These are phyloP conservation scores for Stephanodiscus minutulus DNA, from an alignment of 108 stramenopile species.

Conservation along the genomic window DNA sequence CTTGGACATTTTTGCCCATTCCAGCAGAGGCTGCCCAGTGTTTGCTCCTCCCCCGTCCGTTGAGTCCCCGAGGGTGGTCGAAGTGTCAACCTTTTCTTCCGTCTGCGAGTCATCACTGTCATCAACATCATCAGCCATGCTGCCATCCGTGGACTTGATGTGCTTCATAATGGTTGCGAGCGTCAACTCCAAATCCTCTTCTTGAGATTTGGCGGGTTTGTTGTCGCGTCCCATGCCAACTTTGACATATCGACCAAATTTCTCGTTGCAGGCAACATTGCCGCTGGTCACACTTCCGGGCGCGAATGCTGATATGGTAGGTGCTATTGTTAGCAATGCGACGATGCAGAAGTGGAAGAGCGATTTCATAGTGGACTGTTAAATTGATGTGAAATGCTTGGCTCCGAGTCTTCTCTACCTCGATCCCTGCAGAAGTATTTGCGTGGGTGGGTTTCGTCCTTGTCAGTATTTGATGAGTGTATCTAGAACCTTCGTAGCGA, in stretches of 20 bases:
- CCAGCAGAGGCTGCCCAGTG: not conserved
- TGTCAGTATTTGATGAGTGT: too few relatives aligned
- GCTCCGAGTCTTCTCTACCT: too few relatives aligned
- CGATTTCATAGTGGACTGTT: slow-evolving; percentile 18
- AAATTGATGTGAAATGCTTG: too few relatives aligned
- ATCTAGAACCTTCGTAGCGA: too few relatives aligned
- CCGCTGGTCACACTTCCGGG: slow-evolving; percentile 7
- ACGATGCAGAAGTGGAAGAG: slow-evolving; percentile 2
- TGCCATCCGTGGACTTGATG: slow-evolving; percentile 19
- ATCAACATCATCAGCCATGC: slow-evolving; percentile 20
- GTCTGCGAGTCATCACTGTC: not conserved
- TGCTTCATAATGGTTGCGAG: slow-evolving; percentile 60
- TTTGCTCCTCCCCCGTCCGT: not conserved
- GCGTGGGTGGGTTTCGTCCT: too few relatives aligned
- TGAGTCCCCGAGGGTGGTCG: not conserved
- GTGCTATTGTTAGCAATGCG: slow-evolving; percentile 4
- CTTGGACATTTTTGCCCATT: not conserved
- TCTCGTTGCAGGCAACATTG: not conserved
- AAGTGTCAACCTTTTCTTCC: not conserved
- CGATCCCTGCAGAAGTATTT: too few relatives aligned
- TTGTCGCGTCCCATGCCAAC: slow-evolving; percentile 1
- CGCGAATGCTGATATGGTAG: slow-evolving; percentile 18
- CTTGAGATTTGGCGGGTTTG: slow-evolving; percentile 38
- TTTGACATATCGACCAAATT: slow-evolving; percentile 4
- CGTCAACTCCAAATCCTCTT: slow-evolving; percentile 75